These are phyloP conservation scores for Punica granatum DNA, from an alignment of 345 rosid genomes.

Conservation along the genomic window DNA sequence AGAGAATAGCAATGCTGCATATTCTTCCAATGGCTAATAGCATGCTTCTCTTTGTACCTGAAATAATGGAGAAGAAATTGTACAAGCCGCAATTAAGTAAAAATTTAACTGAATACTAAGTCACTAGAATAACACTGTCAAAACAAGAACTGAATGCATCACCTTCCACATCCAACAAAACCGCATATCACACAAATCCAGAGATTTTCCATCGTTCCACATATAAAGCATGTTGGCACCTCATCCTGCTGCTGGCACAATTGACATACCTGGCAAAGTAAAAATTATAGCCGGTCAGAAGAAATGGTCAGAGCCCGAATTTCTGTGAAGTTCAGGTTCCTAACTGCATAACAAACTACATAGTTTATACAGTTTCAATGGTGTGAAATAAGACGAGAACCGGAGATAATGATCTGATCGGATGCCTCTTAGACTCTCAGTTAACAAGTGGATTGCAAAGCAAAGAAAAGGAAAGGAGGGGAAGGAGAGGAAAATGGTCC, in stretches of 20 bases:
- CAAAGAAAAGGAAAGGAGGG: no score
- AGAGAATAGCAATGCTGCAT: conserved; percentile 86
- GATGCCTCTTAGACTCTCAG: no score
- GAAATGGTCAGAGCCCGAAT: neutral
- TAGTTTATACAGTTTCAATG: neutral
- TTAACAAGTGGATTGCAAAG: no score
- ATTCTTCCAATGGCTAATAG: conserved; percentile 85
- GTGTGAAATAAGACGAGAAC: neutral
- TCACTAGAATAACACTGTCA: neutral
- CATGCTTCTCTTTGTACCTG: conserved; percentile 95
- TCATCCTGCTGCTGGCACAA: conserved; percentile 90
- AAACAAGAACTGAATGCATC: conserved; percentile 9
- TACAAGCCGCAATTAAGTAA: neutral
- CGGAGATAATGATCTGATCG: neutral
- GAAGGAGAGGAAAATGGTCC: neutral
- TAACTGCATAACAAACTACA: neutral
- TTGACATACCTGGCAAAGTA: conserved; percentile 56
- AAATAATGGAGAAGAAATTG: conserved; percentile 8
- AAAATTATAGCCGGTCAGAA: conserved; percentile 1
- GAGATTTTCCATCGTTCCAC: conserved; percentile 71
- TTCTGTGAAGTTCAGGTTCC: no score
- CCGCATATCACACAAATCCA: conserved; percentile 95
- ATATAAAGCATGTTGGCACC: conserved; percentile 63
- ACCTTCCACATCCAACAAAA: conserved; percentile 97
- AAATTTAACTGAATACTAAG: neutral